Base-by-base conservation (phyloP, 495 filamentous ascomycete species). In the Aspergillus diversus region DNA sequence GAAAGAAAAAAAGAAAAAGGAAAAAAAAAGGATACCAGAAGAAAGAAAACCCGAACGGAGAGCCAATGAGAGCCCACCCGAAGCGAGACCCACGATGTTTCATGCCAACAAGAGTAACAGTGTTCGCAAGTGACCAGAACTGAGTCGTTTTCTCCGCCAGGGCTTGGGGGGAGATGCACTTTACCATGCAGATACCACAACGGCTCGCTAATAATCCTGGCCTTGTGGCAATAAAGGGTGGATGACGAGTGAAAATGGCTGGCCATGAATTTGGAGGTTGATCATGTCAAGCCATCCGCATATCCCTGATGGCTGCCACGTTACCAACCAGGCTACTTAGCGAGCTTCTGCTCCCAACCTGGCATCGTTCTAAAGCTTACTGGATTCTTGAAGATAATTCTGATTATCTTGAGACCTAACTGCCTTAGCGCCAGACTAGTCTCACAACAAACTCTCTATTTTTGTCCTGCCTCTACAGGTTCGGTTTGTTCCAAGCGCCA, bases 391-490 rank as follows among this genome's bases (percentile, higher is more conserved):
- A 16, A 33, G 21, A 4, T 48, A 16, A 13, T 47, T 37, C 8
- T 43, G 50, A 33, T 55, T 32, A 13, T 55, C 60, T 55, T 43
- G 61, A 66, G 39, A 59, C 47, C 60, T 48, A 59, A 64, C 33
- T 21, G 27, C 11, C 33, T 54, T 70, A 67, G 64, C 43, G 63
- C 57, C 58, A 39, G 58, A 35, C 63, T 65, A 65, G 65, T 31
- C 49, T 52, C n/a, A 55, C 21, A 61, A 43, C 17, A 43, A 32
- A 15, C 39, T 63, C 54, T 59, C 68, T 70, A 70, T 70, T 67
- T 70, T 67, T 65, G 64, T 67, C 64, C 33, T 37, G 17, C 54
- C 60, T 60, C 57, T 63, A 16, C 53, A 63, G 53, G 46, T 59
- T 55, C 33, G 52, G 39, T 21, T 43, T 61, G 16, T 17, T 60